Conservation (phyloP, 768 basidiomycete species). For the Boletus speciosus region DNA sequence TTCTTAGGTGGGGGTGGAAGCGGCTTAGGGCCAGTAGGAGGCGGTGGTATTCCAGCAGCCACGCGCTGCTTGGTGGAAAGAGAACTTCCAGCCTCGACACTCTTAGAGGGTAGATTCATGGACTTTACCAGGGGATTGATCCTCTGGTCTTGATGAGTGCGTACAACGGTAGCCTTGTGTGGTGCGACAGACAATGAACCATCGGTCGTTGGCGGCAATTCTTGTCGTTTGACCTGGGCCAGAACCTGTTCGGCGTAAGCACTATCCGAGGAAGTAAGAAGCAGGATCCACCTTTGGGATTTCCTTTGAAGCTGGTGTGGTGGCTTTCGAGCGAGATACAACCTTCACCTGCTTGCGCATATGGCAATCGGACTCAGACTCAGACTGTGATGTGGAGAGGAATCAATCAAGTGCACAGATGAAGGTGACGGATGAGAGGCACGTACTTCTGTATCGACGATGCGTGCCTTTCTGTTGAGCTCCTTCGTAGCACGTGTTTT, state of each 20-base stretch:
- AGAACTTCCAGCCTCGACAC: conserved; percentile 31
- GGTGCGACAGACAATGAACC: conserved; percentile 5
- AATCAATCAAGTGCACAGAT: background rate
- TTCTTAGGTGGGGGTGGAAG: conserved; percentile 22
- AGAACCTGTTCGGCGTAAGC: conserved; percentile 5
- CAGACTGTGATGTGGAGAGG: conserved; percentile 13
- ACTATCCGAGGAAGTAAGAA: background rate
- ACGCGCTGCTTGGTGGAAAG: conserved; percentile 53
- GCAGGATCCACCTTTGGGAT: conserved; percentile 10
- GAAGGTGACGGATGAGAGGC: background rate
- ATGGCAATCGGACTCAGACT: conserved; percentile 8
- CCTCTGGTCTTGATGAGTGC: conserved; percentile 32
- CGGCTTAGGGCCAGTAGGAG: conserved; percentile 34
- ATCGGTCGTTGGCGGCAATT: background rate
- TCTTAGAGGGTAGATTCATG: conserved; percentile 21
- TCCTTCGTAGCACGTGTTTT: background rate
- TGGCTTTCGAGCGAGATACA: conserved; percentile 1
- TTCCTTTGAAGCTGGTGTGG: background rate
- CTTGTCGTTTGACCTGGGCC: conserved; percentile 8
- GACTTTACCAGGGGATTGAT: conserved; percentile 32
- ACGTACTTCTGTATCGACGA: conserved; percentile 15
- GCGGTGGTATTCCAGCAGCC: conserved; percentile 38
- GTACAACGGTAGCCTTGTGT: conserved; percentile 12
- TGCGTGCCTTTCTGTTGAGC: conserved; percentile 1
- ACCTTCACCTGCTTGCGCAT: background rate